Conservation (phyloP, 2,329 filamentous ascomycete genomes). For the Xylaria sp. region DNA sequence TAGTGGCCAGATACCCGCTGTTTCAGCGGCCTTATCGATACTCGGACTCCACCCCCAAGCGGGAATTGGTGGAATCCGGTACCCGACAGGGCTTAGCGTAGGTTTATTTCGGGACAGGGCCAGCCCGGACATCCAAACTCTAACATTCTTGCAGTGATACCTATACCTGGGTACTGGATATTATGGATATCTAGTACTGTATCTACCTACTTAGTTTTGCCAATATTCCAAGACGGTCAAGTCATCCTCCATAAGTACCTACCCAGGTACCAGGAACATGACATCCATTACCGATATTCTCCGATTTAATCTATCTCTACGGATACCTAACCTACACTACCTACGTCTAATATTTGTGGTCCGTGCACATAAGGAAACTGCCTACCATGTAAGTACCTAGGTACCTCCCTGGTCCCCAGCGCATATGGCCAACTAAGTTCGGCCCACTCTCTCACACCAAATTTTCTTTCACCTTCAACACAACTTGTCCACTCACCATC, state of each 20-base stretch:
- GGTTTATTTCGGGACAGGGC: background rate
- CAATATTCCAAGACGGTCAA: too few relatives aligned
- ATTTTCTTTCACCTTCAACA: constrained; percentile 38
- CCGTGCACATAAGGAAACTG: too few relatives aligned
- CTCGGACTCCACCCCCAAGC: constrained; percentile 3
- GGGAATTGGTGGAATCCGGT: background rate
- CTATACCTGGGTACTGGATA: background rate
- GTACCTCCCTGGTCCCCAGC: too few relatives aligned
- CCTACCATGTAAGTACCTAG: too few relatives aligned
- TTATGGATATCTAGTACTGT: too few relatives aligned
- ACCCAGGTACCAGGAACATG: too few relatives aligned
- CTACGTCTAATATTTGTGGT: background rate
- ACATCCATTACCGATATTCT: too few relatives aligned
- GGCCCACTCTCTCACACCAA: constrained; percentile 30
- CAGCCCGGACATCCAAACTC: background rate
- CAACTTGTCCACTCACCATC: constrained; percentile 14
- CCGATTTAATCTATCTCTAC: background rate
- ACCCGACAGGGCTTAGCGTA: constrained; percentile 18
- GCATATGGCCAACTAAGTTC: background rate
- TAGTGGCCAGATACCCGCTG: constrained; percentile 1
- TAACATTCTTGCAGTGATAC: too few relatives aligned
- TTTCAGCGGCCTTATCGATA: constrained; percentile 34
- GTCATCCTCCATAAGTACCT: too few relatives aligned
- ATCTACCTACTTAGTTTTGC: too few relatives aligned
- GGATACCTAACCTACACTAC: background rate